Evolutionary conservation across 805 yeast genomes (phyloP).

Genomic region (Ogataea paraovalis): DNA sequence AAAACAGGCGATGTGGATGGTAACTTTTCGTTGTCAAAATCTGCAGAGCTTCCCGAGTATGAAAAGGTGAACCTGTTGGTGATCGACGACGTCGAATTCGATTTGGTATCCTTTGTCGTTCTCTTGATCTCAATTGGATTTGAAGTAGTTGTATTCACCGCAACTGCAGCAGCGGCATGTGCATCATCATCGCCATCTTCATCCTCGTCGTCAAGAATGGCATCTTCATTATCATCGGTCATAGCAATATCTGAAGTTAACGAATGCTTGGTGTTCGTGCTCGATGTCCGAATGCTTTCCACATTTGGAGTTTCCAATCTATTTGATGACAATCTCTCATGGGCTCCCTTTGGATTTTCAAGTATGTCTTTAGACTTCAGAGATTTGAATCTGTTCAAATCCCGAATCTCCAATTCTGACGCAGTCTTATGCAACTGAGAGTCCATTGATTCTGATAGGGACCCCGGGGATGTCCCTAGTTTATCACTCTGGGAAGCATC

Average conservation of each 20-base stretch:
- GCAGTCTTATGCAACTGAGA: slow-evolving; percentile 11
- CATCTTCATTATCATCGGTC: slow-evolving; percentile 20
- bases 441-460: slow-evolving; percentile 16
- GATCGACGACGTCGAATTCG: slow-evolving; percentile 11
- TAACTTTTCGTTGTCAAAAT: slow-evolving; percentile 34
- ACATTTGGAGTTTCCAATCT: neutral
- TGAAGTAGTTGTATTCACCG: slow-evolving; percentile 1
- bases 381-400: slow-evolving; percentile 1
- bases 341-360: neutral
- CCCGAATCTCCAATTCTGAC: slow-evolving; percentile 1
- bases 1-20: slow-evolving; percentile 5
- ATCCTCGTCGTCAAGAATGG: slow-evolving; percentile 23
- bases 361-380: neutral
- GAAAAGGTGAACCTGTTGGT: slow-evolving; percentile 23
- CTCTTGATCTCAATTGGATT: slow-evolving; percentile 20
- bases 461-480: slow-evolving; percentile 21
- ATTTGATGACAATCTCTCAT: neutral
- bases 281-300: neutral
- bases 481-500: slow-evolving; percentile 19
- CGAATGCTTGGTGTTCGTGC: neutral
- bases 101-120: slow-evolving; percentile 1
- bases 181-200: slow-evolving; percentile 5
- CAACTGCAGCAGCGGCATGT: neutral
- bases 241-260: neutral
- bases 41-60: slow-evolving; percentile 31